Evolutionary conservation across 2,329 filamentous ascomycete species (phyloP).

Genomic region (Ascochyta rabiei): DNA sequence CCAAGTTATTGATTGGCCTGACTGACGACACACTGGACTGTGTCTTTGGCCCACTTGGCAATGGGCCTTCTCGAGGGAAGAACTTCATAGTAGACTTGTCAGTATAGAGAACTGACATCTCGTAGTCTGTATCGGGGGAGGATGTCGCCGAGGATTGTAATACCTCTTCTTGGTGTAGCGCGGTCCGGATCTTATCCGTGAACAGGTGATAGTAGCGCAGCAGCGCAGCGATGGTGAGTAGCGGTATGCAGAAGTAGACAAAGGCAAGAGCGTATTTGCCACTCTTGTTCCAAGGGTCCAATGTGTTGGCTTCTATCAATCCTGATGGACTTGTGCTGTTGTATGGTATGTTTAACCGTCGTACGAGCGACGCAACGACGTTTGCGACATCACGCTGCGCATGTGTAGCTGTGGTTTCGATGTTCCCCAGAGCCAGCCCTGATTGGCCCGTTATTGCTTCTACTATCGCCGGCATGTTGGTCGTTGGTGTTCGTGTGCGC

Average conservation of each 20-base stretch:
- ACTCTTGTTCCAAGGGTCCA: conserved; percentile 79
- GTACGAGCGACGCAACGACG: conserved; percentile 37
- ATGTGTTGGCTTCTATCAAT: conserved; percentile 61
- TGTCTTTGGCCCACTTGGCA: conserved; percentile 65
- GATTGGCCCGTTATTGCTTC: conserved; percentile 37
- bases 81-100: conserved; percentile 72
- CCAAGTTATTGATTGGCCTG: conserved; percentile 73
- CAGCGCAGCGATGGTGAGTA: conserved; percentile 70
- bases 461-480: conserved; percentile 44
- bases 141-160: conserved; percentile 66
- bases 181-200: conserved; percentile 91
- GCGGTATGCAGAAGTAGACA: conserved; percentile 82
- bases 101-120: conserved; percentile 64
- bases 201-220: conserved; percentile 85
- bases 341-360: conserved; percentile 62
- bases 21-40: conserved; percentile 78
- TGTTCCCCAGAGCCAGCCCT: conserved; percentile 36
- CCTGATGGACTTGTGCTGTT: conserved; percentile 62
- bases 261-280: conserved; percentile 87
- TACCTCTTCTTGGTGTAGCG: conserved; percentile 83
- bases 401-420: conserved; percentile 35
- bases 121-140: conserved; percentile 65
- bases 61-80: conserved; percentile 69
- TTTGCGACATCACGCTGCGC: conserved; percentile 38
- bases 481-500: conserved; percentile 17